Percentiles rank a stretch among this genome's conserved stretches.
phyloP scores from a whole-genome alignment of 768 basidiomycete genomes.

The Mycena polygramma region DNA sequence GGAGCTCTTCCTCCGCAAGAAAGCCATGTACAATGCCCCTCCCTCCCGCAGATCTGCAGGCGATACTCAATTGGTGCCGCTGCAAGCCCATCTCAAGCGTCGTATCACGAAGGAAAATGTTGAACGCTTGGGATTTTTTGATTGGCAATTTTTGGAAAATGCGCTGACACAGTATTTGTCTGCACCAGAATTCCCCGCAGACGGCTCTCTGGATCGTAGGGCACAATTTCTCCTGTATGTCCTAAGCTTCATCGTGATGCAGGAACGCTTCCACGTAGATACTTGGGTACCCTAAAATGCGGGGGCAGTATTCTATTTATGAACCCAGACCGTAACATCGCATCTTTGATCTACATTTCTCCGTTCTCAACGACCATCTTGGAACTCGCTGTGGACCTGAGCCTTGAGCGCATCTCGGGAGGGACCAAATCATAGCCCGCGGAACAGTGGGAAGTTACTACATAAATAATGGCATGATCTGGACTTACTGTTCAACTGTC shows the following conservation, averaged over 20 bases:
- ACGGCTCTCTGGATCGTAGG: conserved; percentile 8
- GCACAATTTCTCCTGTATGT: conserved; percentile 17
- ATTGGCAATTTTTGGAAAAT: conserved; percentile 2
- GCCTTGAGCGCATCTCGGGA: no score
- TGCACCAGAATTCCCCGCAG: conserved; percentile 11
- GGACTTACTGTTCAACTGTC: no score
- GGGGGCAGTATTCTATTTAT: no score
- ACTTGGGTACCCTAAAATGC: conserved; percentile 4
- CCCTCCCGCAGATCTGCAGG: background rate
- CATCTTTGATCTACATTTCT: no score
- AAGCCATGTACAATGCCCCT: conserved; percentile 8
- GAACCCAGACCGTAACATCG: no score
- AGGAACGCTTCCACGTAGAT: conserved; percentile 1
- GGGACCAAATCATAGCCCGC: no score
- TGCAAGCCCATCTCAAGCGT: conserved; percentile 5
- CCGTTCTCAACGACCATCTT: no score
- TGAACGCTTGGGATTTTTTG: conserved; percentile 6
- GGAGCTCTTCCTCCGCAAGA: conserved; percentile 28
- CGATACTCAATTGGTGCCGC: background rate
- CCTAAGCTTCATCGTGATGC: conserved; percentile 10
- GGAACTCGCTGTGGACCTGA: no score
- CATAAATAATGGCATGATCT: no score
- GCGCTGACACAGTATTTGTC: background rate
- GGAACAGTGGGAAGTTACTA: no score
- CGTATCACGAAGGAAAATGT: conserved; percentile 12